Percentiles rank a stretch among this genome's conserved stretches.
Evolutionary conservation across 2,329 filamentous ascomycete species (phyloP).

Genomic region (Talaromyces amestolkiae): DNA sequence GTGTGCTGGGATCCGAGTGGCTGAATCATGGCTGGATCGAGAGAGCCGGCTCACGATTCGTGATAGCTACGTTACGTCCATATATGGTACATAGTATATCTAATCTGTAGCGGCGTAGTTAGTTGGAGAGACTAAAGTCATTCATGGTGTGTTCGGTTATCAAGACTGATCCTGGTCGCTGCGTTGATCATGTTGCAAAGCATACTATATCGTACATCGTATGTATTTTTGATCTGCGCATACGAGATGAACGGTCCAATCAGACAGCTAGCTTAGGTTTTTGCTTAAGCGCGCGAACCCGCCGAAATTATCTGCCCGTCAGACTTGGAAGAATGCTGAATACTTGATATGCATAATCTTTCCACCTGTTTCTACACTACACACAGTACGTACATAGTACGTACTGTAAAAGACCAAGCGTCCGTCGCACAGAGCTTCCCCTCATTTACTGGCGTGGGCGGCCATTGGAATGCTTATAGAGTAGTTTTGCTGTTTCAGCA

Average conservation of each 20-base stretch:
- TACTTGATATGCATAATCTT: background rate
- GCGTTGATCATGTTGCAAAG: too few species aligned
- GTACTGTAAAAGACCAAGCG: too few species aligned
- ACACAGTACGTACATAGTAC: too few species aligned
- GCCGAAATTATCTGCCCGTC: background rate
- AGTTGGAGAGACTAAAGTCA: background rate
- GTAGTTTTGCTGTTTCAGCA: background rate
- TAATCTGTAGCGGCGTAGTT: too few species aligned
- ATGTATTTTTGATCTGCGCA: background rate
- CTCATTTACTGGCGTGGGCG: background rate
- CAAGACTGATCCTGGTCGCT: too few species aligned
- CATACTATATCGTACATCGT: too few species aligned
- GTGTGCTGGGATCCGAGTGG: background rate
- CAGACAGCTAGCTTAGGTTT: background rate
- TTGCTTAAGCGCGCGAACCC: conserved; percentile 14
- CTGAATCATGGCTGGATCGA: background rate
- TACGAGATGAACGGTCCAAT: background rate
- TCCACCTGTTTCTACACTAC: background rate
- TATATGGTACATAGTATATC: too few species aligned
- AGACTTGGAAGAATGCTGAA: background rate
- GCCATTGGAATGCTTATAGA: background rate
- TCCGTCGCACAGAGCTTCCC: background rate
- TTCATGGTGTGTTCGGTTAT: background rate
- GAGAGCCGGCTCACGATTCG: background rate
- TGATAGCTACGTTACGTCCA: background rate